A percentile compares a stretch with the other conserved stretches of the same genome.
Conservation (phyloP, 192 early-diverging fungal species). For the Linnemannia hyalina region DNA sequence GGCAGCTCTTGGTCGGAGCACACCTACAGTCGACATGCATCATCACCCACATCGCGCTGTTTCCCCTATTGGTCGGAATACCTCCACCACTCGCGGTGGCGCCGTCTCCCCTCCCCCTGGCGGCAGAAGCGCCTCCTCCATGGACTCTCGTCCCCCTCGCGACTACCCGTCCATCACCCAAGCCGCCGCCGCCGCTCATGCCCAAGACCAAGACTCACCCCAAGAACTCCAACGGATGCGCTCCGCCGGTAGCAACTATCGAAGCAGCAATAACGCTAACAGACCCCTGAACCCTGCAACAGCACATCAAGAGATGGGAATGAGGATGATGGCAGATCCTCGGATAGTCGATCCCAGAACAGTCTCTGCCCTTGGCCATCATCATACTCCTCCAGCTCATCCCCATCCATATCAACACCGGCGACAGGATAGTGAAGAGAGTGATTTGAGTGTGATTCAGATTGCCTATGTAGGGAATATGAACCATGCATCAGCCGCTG, state of each 20-base stretch:
- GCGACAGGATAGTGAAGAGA: background rate
- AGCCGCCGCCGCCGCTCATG: too few relatives aligned
- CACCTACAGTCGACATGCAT: background rate
- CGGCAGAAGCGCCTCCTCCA: background rate
- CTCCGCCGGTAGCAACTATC: background rate
- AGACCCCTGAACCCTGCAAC: background rate
- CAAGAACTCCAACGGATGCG: background rate
- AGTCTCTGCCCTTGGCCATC: background rate
- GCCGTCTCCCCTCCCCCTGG: background rate
- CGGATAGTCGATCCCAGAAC: background rate
- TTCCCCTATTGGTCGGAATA: background rate
- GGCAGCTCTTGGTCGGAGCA: background rate
- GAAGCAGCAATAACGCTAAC: background rate
- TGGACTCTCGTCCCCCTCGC: background rate
- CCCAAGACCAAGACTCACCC: background rate
- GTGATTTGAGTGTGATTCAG: constrained; percentile 23
- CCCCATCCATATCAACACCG: background rate
- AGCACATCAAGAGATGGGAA: background rate
- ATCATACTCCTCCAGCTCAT: background rate
- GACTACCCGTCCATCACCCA: background rate
- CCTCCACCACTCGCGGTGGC: background rate
- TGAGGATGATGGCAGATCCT: background rate
- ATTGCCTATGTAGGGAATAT: constrained; percentile 18
- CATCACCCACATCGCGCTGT: background rate
- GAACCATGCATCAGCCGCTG: background rate